Base-by-base conservation (phyloP, 2,329 filamentous ascomycete species). In the Trichophyton verrucosum region DNA sequence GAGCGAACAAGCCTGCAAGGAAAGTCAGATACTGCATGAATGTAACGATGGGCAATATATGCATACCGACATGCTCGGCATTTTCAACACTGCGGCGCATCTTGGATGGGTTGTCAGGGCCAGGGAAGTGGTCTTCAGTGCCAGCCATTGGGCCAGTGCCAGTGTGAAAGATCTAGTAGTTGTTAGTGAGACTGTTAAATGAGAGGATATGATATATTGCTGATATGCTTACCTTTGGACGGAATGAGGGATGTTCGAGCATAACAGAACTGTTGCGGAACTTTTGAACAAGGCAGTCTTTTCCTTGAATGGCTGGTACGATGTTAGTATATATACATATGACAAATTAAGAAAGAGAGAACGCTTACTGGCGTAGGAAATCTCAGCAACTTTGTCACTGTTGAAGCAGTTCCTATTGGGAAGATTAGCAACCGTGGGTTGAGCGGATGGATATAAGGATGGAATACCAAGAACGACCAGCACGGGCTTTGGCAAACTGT, bases 181-280 rank as follows among this genome's bases (percentile, higher is more conserved):
- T 55, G 49, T 57, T 13, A 42, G 33, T 42, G n/a, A 76, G 75
- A 55, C 80, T 9, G 20, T 5, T 5, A 47, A 22, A 24, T 47
- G 82, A 42, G 74, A 71, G 0, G 80, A 81, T 60, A 81, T 64
- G 36, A 15, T 5, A 27, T n/a, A 9, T n/a, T 17, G 22, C 53
- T 38, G 60, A 3, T 17, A 4, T 6, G 62, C 71, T 66, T 72
- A 91, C 87, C 80, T 95, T 95, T 0, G 94, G 94, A 0, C 90
- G 86, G 68, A 90, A 95, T 59, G 87, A 85, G 0, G 84, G 79
- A 9, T 85, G 82, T 74, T 97, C 91, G 0, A 92, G 79, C 90
- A 97, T 96, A 33, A 99, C 91, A 0, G 90, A 92, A 44, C 90
- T 96, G 76, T 99, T 99, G 40, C 94, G 86, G 70, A 99, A 99